Conservation (phyloP, 148 eudicot species). For the Oxyria digyna region DNA sequence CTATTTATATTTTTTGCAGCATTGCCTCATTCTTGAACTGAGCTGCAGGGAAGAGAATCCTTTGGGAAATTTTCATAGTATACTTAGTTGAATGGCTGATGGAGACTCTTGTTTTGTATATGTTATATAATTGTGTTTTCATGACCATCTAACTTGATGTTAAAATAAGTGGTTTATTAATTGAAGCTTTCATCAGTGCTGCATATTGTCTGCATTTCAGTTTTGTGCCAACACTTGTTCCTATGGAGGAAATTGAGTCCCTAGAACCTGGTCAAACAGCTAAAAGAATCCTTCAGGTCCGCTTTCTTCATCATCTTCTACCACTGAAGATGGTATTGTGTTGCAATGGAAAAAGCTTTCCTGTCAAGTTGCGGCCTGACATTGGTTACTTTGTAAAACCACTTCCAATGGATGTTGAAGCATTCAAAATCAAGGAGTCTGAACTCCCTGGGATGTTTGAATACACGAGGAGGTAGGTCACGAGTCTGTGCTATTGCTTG, state of each 20-base stretch:
- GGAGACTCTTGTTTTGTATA: background rate
- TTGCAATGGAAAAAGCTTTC: conserved; percentile 53
- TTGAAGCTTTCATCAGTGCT: conserved; percentile 5
- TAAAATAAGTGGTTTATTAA: background rate
- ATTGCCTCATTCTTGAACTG: background rate
- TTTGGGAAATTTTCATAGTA: background rate
- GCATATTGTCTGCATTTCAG: conserved; percentile 34
- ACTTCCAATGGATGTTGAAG: conserved; percentile 52
- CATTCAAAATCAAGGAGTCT: conserved; percentile 54
- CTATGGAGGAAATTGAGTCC: conserved; percentile 57
- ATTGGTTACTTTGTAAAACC: conserved; percentile 96
- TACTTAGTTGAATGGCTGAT: background rate
- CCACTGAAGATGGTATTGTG: conserved; percentile 67
- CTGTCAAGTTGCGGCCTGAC: conserved; percentile 86
- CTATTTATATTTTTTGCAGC: background rate
- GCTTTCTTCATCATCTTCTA: conserved; percentile 85
- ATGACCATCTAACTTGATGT: background rate
- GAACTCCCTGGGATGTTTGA: conserved; percentile 98
- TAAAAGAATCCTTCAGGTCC: conserved; percentile 57
- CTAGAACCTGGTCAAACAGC: conserved; percentile 58
- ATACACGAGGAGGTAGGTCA: conserved; percentile 56
- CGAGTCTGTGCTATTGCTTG: conserved; percentile 4
- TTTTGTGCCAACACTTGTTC: conserved; percentile 54
- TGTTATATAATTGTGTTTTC: conserved; percentile 1
- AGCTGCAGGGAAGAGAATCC: background rate